Evolutionary conservation across 331 rosid genomes (phyloP), one percentile per base, ranked within the genome.

Genomic region (Ulmus americana): DNA sequence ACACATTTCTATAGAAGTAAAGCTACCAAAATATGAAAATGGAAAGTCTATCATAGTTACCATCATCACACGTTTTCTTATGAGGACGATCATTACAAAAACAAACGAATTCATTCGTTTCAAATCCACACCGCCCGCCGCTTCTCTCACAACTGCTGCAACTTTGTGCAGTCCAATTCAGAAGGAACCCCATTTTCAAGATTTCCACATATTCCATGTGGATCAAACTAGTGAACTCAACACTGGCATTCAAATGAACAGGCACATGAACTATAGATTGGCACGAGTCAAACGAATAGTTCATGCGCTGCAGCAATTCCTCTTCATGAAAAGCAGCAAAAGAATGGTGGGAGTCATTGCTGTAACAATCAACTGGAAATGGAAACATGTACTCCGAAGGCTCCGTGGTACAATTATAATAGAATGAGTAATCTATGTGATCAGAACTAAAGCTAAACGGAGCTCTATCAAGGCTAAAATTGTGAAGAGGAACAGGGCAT

Each of bases 121-220:
- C 74, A 63, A 72, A 76, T 50, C 91, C 91, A 69, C 97, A 84
- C 5, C 79, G 66, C n/a, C 94, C 90, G 8, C 84, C 88, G 59
- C 90, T 87, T 6, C 6, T 68, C 75, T 77, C 76, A 73, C 91
- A 85, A 20, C 50, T 48, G 55, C 78, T 69, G 64, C 90, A 87
- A 46, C 78, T 70, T 46, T 67, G 77, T 39, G 69, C 80, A 62
- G 55, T 71, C 95, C 95, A 79, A 62, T 75, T 80, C 76, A 85
- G 76, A 63, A 77, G 16, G 71, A 79, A 84, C 39, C 94, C 94
- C 85, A 75, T 80, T 76, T 77, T 82, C 80, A 90, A 67, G 63
- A 78, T 52, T 1, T 83, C 81, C 0, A 68, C 45, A 44, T 80
- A 83, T 55, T 22, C 82, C 89, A 63, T 85, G 42, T 59, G 0